Percentiles rank a stretch among this genome's conserved stretches.
phyloP scores from a whole-genome alignment of 1,284 basidiomycete genomes.

The Garcileccinum viscosum region DNA sequence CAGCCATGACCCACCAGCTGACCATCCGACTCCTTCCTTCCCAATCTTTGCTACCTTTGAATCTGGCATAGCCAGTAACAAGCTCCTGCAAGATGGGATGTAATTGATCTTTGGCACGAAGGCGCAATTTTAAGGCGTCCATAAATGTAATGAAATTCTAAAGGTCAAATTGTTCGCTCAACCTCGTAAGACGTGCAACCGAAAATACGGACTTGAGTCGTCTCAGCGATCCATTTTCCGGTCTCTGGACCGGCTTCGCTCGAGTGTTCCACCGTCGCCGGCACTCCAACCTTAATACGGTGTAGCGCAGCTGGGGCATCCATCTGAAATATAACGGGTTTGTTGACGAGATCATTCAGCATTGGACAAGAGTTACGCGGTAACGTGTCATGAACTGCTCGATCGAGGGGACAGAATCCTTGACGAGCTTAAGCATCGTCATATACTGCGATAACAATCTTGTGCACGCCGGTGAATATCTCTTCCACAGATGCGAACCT shows the following conservation, averaged over 20 bases:
- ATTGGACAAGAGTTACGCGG: slow-evolving; percentile 53
- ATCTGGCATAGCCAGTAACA: slow-evolving; percentile 89
- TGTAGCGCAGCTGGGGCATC: slow-evolving; percentile 58
- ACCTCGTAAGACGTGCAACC: background rate
- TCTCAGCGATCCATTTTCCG: too few relatives aligned
- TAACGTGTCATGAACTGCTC: slow-evolving; percentile 94
- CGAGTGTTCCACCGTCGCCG: too few relatives aligned
- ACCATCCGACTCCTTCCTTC: slow-evolving; percentile 93
- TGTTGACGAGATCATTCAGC: background rate
- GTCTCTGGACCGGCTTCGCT: too few relatives aligned
- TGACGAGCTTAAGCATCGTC: slow-evolving; percentile 93
- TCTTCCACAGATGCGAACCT: slow-evolving; percentile 49
- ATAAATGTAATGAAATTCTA: slow-evolving; percentile 98
- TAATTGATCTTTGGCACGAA: slow-evolving; percentile 95
- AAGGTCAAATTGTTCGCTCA: slow-evolving; percentile 5
- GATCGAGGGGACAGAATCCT: slow-evolving; percentile 81
- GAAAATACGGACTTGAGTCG: slow-evolving; percentile 22
- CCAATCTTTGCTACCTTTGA: slow-evolving; percentile 93
- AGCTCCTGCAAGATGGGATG: slow-evolving; percentile 95
- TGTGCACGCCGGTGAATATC: slow-evolving; percentile 96
- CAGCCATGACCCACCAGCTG: slow-evolving; percentile 71
- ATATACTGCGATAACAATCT: slow-evolving; percentile 94
- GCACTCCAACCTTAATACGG: too few relatives aligned
- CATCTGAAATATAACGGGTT: background rate
- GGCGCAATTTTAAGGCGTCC: slow-evolving; percentile 92